These are phyloP conservation scores for Austropuccinia psidii DNA, from an alignment of 1,284 basidiomycete species.

Conservation along the genomic window DNA sequence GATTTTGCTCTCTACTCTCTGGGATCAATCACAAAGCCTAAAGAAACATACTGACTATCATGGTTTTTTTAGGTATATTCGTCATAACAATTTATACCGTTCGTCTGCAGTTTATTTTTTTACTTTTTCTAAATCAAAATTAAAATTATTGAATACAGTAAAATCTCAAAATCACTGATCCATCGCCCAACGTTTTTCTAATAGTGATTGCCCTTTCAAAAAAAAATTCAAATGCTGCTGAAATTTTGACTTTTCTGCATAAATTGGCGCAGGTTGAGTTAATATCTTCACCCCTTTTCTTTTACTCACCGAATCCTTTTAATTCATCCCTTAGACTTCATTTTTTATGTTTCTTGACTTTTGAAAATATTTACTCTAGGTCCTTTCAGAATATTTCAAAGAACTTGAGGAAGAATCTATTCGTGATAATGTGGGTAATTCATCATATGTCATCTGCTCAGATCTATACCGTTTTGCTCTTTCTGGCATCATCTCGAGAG, in stretches of 20 bases:
- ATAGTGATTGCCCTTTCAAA: constrained; percentile 90
- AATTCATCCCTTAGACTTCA: background rate
- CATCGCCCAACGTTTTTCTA: no score
- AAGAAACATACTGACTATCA: no score
- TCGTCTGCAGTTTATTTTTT: background rate
- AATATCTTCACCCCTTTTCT: background rate
- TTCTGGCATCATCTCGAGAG: constrained; percentile 4
- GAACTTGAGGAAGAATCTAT: constrained; percentile 99
- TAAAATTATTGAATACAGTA: background rate
- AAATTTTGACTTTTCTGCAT: constrained; percentile 94
- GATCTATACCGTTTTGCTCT: constrained; percentile 43
- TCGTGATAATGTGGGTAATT: constrained; percentile 63
- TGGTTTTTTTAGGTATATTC: background rate
- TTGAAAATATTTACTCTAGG: constrained; percentile 53
- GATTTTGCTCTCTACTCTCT: constrained; percentile 52
- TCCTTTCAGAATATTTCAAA: constrained; percentile 97
- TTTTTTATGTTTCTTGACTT: background rate
- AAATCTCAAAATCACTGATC: no score
- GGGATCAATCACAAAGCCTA: background rate
- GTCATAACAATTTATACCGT: constrained; percentile 32
- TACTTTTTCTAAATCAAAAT: background rate
- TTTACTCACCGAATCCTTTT: background rate
- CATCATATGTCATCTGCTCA: constrained; percentile 46
- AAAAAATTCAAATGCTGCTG: constrained; percentile 90
- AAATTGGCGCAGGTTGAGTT: constrained; percentile 59